Evolutionary conservation across 2,329 filamentous ascomycete species (phyloP), one percentile per base, ranked within the genome.

Genomic region (Talaromyces albobiverticillius): DNA sequence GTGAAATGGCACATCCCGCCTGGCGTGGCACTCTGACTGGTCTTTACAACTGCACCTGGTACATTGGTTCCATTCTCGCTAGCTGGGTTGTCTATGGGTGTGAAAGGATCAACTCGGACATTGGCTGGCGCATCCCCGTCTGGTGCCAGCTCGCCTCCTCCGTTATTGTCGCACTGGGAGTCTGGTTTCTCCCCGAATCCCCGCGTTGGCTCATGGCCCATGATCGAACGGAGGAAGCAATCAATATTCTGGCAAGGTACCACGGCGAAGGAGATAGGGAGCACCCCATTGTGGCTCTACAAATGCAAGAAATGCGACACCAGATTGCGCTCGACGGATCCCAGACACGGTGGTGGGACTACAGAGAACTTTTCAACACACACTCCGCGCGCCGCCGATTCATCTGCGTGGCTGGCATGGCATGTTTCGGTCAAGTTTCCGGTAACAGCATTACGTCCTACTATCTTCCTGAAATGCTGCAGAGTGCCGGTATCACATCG

Each of bases 221-320:
- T n/a, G 61, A 58, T 14, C 56, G 58, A 18, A 32, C 34, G 8
- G 58, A 59, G 1, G 54, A 61, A 22, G 61, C 75, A 3, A 65
- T 63, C 25, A 63, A 66, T 13, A 68, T 77, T 8, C 64, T 78
- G 2, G 65, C 61, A 3, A 67, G 65, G 3, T 76, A 75, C 41
- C 76, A 77, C 38, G 69, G 73, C 1, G 75, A 76, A 14, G 74
- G 73, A 1, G 71, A 77, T 45, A 55, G 61, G 0, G 56, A 65
- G 13, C 69, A 76, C 10, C 70, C 72, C 1, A 67, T 79, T 2
- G 75, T 78, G 0, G 56, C 62, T 0, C 67, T 76, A 4, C 69
- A 77, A 55, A 68, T 76, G 64, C 67, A 67, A 10, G 73, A 77
- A 51, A 77, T 77, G 68, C 18, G 57, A 10, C 26, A 67, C 22